A percentile compares a stretch with the other conserved stretches of the same genome.
Evolutionary conservation across 306 rosid genomes (phyloP).

Genomic region (Quercus robur): DNA sequence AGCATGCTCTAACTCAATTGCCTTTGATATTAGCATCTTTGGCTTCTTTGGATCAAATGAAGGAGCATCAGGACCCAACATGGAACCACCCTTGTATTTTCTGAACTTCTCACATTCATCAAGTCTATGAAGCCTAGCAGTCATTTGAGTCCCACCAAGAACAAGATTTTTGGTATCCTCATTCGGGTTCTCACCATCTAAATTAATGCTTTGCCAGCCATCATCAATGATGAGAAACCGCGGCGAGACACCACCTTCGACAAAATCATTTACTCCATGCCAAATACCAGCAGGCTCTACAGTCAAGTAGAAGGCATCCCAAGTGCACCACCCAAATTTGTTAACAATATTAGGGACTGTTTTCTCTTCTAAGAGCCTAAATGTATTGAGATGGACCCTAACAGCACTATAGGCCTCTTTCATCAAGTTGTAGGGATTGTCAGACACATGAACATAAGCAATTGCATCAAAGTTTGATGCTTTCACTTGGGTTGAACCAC

Average conservation of each 20-base stretch:
- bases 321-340: conserved; percentile 93
- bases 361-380: conserved; percentile 81
- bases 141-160: conserved; percentile 74
- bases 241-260: conserved; percentile 49
- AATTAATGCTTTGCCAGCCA: conserved; percentile 86
- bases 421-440: conserved; percentile 71
- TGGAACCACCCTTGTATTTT: conserved; percentile 27
- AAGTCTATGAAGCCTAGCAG: conserved; percentile 60
- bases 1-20: conserved; percentile 50
- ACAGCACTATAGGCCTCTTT: conserved; percentile 69
- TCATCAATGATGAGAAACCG: conserved; percentile 77
- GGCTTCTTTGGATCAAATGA: conserved; percentile 46
- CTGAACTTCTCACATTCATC: conserved; percentile 67
- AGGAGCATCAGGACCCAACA: conserved; percentile 51
- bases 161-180: conserved; percentile 53
- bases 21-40: conserved; percentile 48
- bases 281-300: conserved; percentile 63
- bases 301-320: conserved; percentile 81
- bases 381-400: conserved; percentile 64
- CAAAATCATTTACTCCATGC: conserved; percentile 61
- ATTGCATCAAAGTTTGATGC: conserved; percentile 44
- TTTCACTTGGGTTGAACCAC: conserved; percentile 65
- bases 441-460: conserved; percentile 60
- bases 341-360: conserved; percentile 41
- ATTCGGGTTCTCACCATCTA: conserved; percentile 50